phyloP scores from a whole-genome alignment of 352 stramenopile genomes.

The Globisporangium cystogenes region DNA sequence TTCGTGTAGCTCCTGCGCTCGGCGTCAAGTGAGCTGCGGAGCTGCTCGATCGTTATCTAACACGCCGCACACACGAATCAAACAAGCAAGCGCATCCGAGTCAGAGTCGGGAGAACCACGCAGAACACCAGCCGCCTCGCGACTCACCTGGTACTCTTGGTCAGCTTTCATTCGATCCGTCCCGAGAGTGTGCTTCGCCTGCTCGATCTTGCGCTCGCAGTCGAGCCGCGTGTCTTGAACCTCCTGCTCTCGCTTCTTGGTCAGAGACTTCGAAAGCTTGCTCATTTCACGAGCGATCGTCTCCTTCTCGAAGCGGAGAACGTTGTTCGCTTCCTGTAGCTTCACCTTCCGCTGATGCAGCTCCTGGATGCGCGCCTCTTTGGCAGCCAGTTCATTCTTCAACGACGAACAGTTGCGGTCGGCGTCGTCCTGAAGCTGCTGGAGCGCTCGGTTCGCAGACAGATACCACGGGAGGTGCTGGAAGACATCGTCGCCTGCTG shows the following conservation, averaged over 20 bases:
- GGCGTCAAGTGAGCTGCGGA: constrained; percentile 28
- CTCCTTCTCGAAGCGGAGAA: constrained; percentile 68
- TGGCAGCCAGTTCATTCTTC: constrained; percentile 17
- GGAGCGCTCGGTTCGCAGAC: constrained; percentile 22
- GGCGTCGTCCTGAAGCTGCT: constrained; percentile 25
- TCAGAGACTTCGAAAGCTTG: constrained; percentile 36
- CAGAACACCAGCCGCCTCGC: not conserved
- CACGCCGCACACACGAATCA: not conserved
- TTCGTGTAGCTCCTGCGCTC: constrained; percentile 28
- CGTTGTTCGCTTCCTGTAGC: constrained; percentile 43
- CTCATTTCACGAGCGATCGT: constrained; percentile 55
- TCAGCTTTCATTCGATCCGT: constrained; percentile 44
- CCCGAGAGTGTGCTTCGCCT: constrained; percentile 42
- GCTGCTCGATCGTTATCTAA: constrained; percentile 30
- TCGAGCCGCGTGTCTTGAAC: constrained; percentile 42
- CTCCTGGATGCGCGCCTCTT: constrained; percentile 21
- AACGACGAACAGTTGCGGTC: constrained; percentile 17
- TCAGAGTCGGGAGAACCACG: not conserved
- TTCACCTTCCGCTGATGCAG: constrained; percentile 22
- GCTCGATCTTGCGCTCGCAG: constrained; percentile 45
- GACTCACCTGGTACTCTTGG: constrained; percentile 44
- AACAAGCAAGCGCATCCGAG: not conserved
- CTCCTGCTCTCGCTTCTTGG: constrained; percentile 52
- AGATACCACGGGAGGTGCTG: constrained; percentile 61
- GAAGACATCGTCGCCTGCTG: not conserved